Evolutionary conservation across 768 basidiomycete genomes (phyloP), one percentile per base, ranked within the genome.

Genomic region (Boletus sp.): DNA sequence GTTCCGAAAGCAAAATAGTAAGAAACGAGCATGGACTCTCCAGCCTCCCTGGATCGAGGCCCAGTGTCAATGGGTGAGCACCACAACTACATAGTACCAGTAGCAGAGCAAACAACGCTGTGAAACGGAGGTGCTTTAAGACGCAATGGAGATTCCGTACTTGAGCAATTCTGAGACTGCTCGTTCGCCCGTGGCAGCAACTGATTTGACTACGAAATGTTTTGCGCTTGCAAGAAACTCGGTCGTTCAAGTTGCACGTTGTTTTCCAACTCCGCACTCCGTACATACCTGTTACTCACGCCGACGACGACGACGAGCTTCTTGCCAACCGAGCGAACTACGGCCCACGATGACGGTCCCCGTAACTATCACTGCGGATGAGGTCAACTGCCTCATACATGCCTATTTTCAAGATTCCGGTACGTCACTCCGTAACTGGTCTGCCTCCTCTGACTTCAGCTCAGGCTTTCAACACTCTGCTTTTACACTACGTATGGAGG

Each of bases 361-460:
- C 49, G 80, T 88, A 47, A 78, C 80, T 33, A 87, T 92, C 60
- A 83, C 85, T 40, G 87, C 90, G 37, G 90, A 92, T 62, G 89
- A 93, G 68, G 79, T 94, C 58, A 94, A 94, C 69, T 90, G 87
- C 65, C 82, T 93, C 59, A 86, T 94, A 47, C 85, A 93, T 71
- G 81, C 92, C 2, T 94, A 92, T 67, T 83, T 94, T 61, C 78
- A 86, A 61, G 92, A 94, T 64, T 91, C 90, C 33, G 91, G 91
- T 90, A 18, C 53, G 47, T 32, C 35, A n/a, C 28, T 14, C 11
- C 37, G 40, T 14, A 29, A 33, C 47, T 48, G 17, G 15, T 51
- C 20, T 15, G 36, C 35, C 54, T 42, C 46, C 57, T 62, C 57
- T 60, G 20, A 57, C 54, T 47, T 29, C 36, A 14, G 30, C 11